Evolutionary conservation across 2,329 filamentous ascomycete genomes (phyloP), one percentile per base, ranked within the genome.

Genomic region (Cordyceps farinosa): DNA sequence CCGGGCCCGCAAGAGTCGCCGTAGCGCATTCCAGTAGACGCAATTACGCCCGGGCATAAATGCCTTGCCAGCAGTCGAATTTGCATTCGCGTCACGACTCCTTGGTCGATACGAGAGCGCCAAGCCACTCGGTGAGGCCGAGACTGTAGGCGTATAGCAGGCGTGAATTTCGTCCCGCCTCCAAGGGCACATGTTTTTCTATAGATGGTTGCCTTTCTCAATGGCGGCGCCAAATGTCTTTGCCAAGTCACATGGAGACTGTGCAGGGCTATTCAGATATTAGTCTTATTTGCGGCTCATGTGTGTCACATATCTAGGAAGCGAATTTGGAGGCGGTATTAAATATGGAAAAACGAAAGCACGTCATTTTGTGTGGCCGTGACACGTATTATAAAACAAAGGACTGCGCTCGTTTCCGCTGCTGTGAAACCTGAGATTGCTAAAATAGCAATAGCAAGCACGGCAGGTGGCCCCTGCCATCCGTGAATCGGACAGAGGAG

Each of bases 391-490:
- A 34, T 34, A 40, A n/a, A 45, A 50, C 29, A 44, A 51, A 32
- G 34, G 6, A 10, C 34, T 10, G 22, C 15, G 47, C 44, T 42
- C 29, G 13, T 51, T 48, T 47, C 34, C 22, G 51, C 40, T 22
- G 40, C 29, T 55, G 60, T 62, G 60, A 56, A 27, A 62, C 60
- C 34, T 11, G 52, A 56, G 44, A 44, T 34, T 22, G 60, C 44
- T n/a, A 56, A 62, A 56, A 62, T 62, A 56, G 60, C 42, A 54
- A 48, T 13, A 34, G 60, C 60, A 62, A 62, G 56, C 60, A 55
- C 59, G 45, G 45, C 45, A n/a, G 52, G 60, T 36, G 60, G 60
- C 52, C 34, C 60, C 60, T 62, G 60, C 60, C 60, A 27, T 32
- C 44, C 34, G 60, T 56, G 38, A 36, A 44, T 15, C 38, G 38